A percentile compares a stretch with the other conserved stretches of the same genome.
These are phyloP conservation scores for Boletus reticuloceps DNA, from an alignment of 768 basidiomycete genomes.

Conservation along the genomic window DNA sequence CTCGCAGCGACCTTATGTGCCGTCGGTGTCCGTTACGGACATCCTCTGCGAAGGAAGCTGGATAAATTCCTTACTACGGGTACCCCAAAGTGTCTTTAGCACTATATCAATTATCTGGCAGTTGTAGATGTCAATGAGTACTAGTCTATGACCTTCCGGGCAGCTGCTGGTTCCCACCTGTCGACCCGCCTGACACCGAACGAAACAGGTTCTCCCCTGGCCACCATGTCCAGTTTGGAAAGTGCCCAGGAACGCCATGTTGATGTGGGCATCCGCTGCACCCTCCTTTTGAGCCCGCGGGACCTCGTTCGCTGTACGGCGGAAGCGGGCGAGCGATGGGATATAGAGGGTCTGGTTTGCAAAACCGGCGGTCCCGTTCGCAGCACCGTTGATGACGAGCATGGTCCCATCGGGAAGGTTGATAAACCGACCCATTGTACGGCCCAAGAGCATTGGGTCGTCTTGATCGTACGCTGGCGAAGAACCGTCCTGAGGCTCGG, in stretches of 20 bases:
- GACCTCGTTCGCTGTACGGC: slow-evolving; percentile 15
- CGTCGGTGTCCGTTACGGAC: slow-evolving; percentile 58
- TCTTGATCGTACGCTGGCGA: slow-evolving; percentile 61
- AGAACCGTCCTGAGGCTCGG: slow-evolving; percentile 74
- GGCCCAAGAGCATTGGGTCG: slow-evolving; percentile 68
- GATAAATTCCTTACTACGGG: slow-evolving; percentile 48
- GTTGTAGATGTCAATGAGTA: not conserved
- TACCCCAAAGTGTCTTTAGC: not conserved
- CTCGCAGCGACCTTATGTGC: slow-evolving; percentile 50
- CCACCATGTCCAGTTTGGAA: slow-evolving; percentile 22
- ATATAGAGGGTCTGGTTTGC: too few relatives aligned
- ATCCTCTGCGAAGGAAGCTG: slow-evolving; percentile 66
- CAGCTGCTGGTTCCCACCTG: slow-evolving; percentile 9
- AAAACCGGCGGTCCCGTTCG: slow-evolving; percentile 89
- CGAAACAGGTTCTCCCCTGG: slow-evolving; percentile 23
- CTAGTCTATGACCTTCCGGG: slow-evolving; percentile 25
- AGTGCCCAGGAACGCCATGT: slow-evolving; percentile 38
- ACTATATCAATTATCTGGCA: slow-evolving; percentile 1
- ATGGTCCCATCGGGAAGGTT: slow-evolving; percentile 74
- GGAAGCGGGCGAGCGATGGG: slow-evolving; percentile 30
- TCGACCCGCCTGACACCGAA: slow-evolving; percentile 26
- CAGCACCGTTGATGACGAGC: slow-evolving; percentile 79
- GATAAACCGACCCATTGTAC: slow-evolving; percentile 94
- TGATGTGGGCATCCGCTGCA: slow-evolving; percentile 20
- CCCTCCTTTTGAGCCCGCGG: slow-evolving; percentile 18